Base-by-base conservation (phyloP, 2,329 filamentous ascomycete species). In the Oidium heveae region DNA sequence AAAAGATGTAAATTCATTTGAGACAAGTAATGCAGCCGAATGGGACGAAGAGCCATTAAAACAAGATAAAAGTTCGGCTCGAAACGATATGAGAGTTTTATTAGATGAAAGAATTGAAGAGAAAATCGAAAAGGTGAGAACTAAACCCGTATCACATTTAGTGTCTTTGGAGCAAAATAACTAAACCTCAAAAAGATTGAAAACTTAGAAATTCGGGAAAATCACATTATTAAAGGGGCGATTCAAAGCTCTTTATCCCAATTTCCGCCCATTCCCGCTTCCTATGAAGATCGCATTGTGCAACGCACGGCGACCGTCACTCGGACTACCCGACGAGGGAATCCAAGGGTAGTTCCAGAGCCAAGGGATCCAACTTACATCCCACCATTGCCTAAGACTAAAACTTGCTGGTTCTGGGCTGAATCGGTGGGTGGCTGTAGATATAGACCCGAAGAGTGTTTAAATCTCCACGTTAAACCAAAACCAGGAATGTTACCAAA, bases 371-470 rank as follows among this genome's bases (percentile, higher is more conserved):
- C 22, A 28, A 9, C 15, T 16, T 36, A 34, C 8, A 52, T 36
- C 13, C 20, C 33, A 7, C 50, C 53, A 37, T 32, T 33, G 28
- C 33, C 41, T 24, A 49, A 47, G 37, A 49, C 43, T 20, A 13
- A 34, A 49, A 37, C 53, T 10, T 54, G 43, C 18, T 49, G 33
- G 53, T 47, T 52, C n/a, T 52, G 50, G 50, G 50, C 50, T 2
- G 50, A 52, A 15, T 52, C 50, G 2, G 18, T 41, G 0, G 43
- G 34, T 34, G 53, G 53, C 10, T 54, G 53, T 50, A 22, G 53
- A n/a, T 54, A 54, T 12, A 33, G 46, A 37, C 43, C 43, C 20
- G 41, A 47, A 47, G 53, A 54, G n/a, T 54, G 53, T n/a, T 24
- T 47, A 28, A 49, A 54, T 24, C 18, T 54, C 8, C 53, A 54